These are phyloP conservation scores for Rubroshorea leprosula DNA, from an alignment of 345 rosid genomes.

Conservation along the genomic window DNA sequence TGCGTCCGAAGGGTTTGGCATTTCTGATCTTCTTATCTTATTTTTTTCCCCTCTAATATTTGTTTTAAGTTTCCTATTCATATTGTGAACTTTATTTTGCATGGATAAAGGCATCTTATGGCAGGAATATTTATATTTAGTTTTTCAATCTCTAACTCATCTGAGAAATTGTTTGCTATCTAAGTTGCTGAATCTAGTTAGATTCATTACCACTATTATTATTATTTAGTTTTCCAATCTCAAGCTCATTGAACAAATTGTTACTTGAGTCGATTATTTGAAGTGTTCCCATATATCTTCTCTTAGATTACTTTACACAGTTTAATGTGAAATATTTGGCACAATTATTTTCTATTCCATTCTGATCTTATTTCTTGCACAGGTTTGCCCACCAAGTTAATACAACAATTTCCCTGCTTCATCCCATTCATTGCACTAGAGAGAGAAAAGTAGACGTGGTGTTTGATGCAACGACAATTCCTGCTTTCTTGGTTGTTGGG, in stretches of 20 bases:
- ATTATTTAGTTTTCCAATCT: no score
- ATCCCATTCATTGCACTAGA: slow-evolving; percentile 84
- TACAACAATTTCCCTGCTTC: slow-evolving; percentile 60
- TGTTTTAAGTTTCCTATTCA: neutral
- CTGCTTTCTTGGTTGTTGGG: slow-evolving; percentile 65
- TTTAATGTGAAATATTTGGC: neutral
- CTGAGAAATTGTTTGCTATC: no score
- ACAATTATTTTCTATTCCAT: slow-evolving; percentile 11
- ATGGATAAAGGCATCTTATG: neutral
- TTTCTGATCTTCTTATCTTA: slow-evolving; percentile 4
- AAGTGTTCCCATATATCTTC: no score
- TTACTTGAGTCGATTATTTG: no score
- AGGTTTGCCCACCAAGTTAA: slow-evolving; percentile 84
- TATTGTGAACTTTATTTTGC: slow-evolving; percentile 8
- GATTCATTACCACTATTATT: no score
- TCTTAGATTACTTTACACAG: no score
- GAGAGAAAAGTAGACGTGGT: slow-evolving; percentile 70
- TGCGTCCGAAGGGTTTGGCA: slow-evolving; percentile 60
- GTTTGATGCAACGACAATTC: slow-evolving; percentile 75
- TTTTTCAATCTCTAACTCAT: no score
- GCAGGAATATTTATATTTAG: no score
- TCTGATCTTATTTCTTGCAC: slow-evolving; percentile 9
- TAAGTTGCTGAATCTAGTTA: no score
- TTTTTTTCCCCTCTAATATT: neutral
- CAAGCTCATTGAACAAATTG: no score